Base-by-base conservation (phyloP, 805 yeast genomes). In the Yarrowia phangngaensis region DNA sequence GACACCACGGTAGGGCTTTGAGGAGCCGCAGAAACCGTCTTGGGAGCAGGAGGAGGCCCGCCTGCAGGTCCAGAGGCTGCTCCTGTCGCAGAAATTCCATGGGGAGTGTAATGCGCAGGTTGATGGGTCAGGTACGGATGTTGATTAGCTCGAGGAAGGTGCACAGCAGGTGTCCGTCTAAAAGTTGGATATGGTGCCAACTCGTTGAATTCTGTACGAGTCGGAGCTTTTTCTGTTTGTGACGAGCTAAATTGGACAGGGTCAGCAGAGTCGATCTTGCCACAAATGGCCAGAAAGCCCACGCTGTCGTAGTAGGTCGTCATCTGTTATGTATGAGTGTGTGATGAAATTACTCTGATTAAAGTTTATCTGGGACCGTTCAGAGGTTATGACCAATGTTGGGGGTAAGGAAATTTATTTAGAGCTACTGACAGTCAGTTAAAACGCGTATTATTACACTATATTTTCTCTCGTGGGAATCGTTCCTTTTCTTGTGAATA, bases 231-330 rank as follows among this genome's bases (percentile, higher is more conserved):
- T 20, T 14, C n/a, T n/a, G 16, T 26, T 14, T 8, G 1, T 6
- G 6, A 11, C 23, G 7, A 17, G 17, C n/a, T 12, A 5, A 23
- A 56, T 4, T 61, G 58, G 24, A 64, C 56, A 27, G 65, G 66
- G 36, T 64, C 69, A 27, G 63, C 57, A 23, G 66, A 67, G 32
- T 63, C 69, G 31, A 63, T 61, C 26, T 66, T 54, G 47, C 66
- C 70, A 54, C 68, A 65, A 41, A 64, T 62, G 41, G 69, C 69
- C 47, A 67, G 60, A 47, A 67, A 55, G 31, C 69, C 70, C 26
- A 67, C 60, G 26, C 67, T 58, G 55, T 68, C 70, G 59, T 67
- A 66, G 55, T 65, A 66, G 14, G 59, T 32, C 40, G 40, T 41
- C 35, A 38, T 38, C 15, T 26, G 23, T 8, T 6, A 2, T 11